These are phyloP conservation scores for Pythium apleroticum DNA, from an alignment of 352 stramenopile species.

Conservation along the genomic window DNA sequence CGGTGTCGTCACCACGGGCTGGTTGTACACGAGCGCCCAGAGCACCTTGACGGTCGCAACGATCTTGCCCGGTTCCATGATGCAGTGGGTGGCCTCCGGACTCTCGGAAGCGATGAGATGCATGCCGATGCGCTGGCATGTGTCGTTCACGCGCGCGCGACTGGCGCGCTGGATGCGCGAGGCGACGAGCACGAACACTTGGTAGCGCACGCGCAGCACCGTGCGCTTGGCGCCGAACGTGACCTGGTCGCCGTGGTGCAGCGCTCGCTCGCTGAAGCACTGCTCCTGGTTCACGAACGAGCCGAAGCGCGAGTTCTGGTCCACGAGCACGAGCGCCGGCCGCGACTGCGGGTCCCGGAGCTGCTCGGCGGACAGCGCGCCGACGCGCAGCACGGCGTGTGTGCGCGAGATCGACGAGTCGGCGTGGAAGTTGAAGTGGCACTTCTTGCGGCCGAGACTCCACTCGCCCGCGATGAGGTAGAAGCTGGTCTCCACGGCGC, in stretches of 20 bases:
- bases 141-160: slow-evolving; percentile 62
- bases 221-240: slow-evolving; percentile 85
- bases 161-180: slow-evolving; percentile 68
- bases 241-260: slow-evolving; percentile 71
- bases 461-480: slow-evolving; percentile 84
- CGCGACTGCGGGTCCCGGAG: slow-evolving; percentile 54
- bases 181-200: slow-evolving; percentile 75
- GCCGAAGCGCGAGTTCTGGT: slow-evolving; percentile 84
- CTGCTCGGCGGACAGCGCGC: slow-evolving; percentile 56
- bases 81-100: slow-evolving; percentile 78
- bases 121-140: slow-evolving; percentile 81
- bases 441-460: slow-evolving; percentile 81
- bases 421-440: slow-evolving; percentile 81
- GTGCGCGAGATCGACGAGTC: slow-evolving; percentile 83
- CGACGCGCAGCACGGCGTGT: slow-evolving; percentile 76
- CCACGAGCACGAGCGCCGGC: slow-evolving; percentile 68
- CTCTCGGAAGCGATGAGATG: slow-evolving; percentile 60
- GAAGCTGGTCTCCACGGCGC: slow-evolving; percentile 54
- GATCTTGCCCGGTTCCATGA: slow-evolving; percentile 81
- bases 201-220: slow-evolving; percentile 78
- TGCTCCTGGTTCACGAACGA: slow-evolving; percentile 86
- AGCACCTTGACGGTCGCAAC: slow-evolving; percentile 86
- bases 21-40: slow-evolving; percentile 84
- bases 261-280: slow-evolving; percentile 40
- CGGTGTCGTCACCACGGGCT: slow-evolving; percentile 75